A percentile compares a stretch with the other conserved stretches of the same genome.
phyloP scores from a whole-genome alignment of 495 filamentous ascomycete genomes.

The Penicillium lividum region DNA sequence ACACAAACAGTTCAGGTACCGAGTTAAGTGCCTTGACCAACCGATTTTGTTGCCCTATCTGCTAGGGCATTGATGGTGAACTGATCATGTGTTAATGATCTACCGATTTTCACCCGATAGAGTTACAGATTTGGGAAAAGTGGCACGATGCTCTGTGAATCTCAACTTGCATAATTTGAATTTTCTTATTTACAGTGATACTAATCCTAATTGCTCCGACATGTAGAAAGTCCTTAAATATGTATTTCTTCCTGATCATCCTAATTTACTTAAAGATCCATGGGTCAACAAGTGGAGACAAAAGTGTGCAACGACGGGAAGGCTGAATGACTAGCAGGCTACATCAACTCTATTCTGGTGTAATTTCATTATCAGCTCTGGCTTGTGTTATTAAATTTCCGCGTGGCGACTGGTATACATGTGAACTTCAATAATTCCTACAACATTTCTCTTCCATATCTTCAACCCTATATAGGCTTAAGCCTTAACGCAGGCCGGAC shows the following conservation, averaged over 20 bases:
- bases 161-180: no score
- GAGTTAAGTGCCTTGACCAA: constrained; percentile 13
- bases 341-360: constrained; percentile 32
- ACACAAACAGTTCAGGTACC: constrained; percentile 30
- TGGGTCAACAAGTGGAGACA: not conserved
- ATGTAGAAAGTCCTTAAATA: no score
- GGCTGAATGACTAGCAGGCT: constrained; percentile 23
- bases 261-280: no score
- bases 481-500: constrained; percentile 23
- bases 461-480: constrained; percentile 6
- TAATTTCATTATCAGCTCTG: constrained; percentile 12
- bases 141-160: constrained; percentile 4
- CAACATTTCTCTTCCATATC: no score
- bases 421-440: not conserved
- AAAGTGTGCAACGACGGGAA: constrained; percentile 14
- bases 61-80: no score
- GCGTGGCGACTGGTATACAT: constrained; percentile 13
- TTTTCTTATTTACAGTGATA: no score
- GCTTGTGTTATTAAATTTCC: constrained; percentile 9
- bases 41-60: not conserved
- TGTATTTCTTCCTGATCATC: no score
- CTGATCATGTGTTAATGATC: constrained; percentile 17
- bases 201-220: no score
- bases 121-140: constrained; percentile 1
- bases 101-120: constrained; percentile 12